Percentiles rank a stretch among this genome's conserved stretches.
These are phyloP conservation scores for Cenococcum geophilum DNA, from an alignment of 495 filamentous ascomycete genomes.

Conservation along the genomic window DNA sequence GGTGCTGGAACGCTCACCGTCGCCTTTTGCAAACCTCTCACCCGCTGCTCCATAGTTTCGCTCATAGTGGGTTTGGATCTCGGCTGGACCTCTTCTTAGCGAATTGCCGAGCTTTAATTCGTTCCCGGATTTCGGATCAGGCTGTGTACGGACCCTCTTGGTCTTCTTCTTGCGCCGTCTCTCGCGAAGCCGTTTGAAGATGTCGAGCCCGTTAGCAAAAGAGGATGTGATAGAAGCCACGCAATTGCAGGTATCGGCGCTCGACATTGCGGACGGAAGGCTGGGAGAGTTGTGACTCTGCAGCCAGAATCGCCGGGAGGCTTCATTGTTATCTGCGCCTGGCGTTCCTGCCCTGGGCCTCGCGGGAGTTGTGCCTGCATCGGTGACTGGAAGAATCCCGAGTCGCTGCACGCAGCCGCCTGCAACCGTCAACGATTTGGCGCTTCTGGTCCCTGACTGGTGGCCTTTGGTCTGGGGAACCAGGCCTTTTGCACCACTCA, in stretches of 20 bases:
- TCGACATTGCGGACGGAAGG: conserved; percentile 6
- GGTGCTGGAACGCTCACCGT: conserved; percentile 28
- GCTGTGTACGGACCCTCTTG: conserved; percentile 8
- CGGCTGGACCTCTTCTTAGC: conserved; percentile 32
- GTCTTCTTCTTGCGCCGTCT: conserved; percentile 29
- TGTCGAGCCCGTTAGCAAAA: conserved; percentile 30
- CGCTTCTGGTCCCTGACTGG: conserved; percentile 17
- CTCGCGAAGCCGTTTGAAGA: conserved; percentile 29
- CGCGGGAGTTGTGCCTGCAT: conserved; percentile 24
- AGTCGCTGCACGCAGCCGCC: conserved; percentile 14
- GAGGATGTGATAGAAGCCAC: conserved; percentile 29
- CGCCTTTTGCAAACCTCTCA: conserved; percentile 34
- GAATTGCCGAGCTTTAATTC: conserved; percentile 33
- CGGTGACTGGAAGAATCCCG: conserved; percentile 17
- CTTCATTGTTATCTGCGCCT: conserved; percentile 24
- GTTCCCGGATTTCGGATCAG: conserved; percentile 7
- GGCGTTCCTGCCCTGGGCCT: conserved; percentile 7
- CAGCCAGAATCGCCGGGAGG: conserved; percentile 9
- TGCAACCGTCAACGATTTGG: conserved; percentile 22
- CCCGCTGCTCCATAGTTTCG: conserved; percentile 26
- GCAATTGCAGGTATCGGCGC: conserved; percentile 18
- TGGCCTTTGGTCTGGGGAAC: not conserved
- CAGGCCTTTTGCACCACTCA: conserved; percentile 1
- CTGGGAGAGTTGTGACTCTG: not conserved
- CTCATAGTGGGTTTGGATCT: conserved; percentile 35